Conservation (phyloP, 1,284 basidiomycete genomes). For the Apiotrichum sp. region DNA sequence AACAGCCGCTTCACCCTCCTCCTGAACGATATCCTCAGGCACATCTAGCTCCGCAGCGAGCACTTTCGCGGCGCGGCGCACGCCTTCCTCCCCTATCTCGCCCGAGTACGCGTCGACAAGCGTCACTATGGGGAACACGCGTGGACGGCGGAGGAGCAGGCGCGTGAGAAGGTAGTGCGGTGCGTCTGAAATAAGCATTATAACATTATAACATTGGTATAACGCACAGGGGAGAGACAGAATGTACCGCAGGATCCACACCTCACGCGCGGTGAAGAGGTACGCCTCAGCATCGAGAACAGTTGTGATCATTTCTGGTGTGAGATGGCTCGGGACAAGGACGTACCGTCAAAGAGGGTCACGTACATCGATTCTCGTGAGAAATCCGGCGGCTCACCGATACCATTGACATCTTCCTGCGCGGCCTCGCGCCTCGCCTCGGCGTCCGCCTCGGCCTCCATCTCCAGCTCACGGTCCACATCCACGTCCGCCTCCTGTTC, state of each 20-base stretch:
- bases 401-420: too few relatives aligned
- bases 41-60: conserved; percentile 50
- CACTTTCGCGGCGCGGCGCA: conserved; percentile 56
- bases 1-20: conserved; percentile 3
- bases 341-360: conserved; percentile 52
- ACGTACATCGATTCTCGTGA: conserved; percentile 54
- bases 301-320: conserved; percentile 57
- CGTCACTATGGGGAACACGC: conserved; percentile 63
- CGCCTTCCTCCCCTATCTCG: conserved; percentile 59
- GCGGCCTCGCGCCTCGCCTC: not conserved
- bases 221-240: conserved; percentile 57
- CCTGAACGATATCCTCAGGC: conserved; percentile 4
- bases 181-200: conserved; percentile 52
- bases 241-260: conserved; percentile 55
- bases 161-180: conserved; percentile 79
- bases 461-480: not conserved
- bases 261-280: conserved; percentile 62
- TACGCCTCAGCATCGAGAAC: conserved; percentile 55
- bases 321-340: conserved; percentile 52
- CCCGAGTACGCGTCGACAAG: conserved; percentile 58
- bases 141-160: conserved; percentile 70
- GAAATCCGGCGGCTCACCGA: not conserved
- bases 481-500: not conserved
- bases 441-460: not conserved
- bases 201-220: not conserved